Conservation (phyloP, 108 stramenopile genomes). For the Nannochloropsis salina region DNA sequence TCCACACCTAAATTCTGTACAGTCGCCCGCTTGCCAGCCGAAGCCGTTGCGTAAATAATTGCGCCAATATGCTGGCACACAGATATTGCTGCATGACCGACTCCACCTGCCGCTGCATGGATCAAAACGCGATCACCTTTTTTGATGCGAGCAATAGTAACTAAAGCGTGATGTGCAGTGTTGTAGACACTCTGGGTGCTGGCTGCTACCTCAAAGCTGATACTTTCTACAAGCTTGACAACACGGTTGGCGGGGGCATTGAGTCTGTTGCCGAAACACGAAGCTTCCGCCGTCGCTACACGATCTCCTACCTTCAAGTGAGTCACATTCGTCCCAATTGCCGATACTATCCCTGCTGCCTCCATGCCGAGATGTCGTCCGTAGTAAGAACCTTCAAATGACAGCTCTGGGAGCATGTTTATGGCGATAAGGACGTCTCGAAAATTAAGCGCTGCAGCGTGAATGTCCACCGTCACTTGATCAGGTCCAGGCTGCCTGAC, state of each 20-base stretch:
- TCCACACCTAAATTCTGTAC: conserved; percentile 8
- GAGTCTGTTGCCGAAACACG: neutral
- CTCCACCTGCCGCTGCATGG: conserved; percentile 16
- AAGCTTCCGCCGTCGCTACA: conserved; percentile 7
- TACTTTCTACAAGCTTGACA: neutral
- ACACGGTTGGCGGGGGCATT: neutral
- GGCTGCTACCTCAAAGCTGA: conserved; percentile 15
- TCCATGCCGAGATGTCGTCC: conserved; percentile 16
- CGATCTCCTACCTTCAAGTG: conserved; percentile 6
- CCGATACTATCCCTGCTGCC: neutral
- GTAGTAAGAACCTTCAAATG: neutral
- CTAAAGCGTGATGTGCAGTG: conserved; percentile 13
- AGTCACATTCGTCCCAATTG: neutral
- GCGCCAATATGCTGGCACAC: neutral
- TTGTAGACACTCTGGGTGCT: conserved; percentile 20
- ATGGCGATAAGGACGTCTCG: neutral
- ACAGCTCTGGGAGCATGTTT: neutral
- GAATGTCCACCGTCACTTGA: neutral
- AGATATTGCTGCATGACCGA: conserved; percentile 16
- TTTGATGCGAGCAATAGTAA: conserved; percentile 12
- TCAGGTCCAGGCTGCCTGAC: neutral
- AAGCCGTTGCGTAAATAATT: neutral
- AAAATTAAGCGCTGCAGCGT: neutral
- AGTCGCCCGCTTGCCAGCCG: neutral
- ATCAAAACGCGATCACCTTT: conserved; percentile 9